Evolutionary conservation across 148 eudicot genomes (phyloP).

Genomic region (Vaccinium corymbosum): DNA sequence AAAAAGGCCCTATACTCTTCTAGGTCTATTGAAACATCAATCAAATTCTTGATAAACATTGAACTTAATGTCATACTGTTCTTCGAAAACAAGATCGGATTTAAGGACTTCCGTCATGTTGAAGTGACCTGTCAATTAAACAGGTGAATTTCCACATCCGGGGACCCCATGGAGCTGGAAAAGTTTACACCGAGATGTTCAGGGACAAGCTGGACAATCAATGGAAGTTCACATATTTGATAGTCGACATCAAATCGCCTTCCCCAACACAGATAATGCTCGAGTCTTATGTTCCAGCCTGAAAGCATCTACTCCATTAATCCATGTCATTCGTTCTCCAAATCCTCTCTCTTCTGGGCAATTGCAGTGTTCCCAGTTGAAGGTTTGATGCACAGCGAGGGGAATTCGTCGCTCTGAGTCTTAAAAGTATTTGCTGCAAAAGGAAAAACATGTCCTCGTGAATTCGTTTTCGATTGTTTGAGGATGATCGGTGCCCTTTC

Average conservation of each 20-base stretch:
- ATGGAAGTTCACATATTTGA: slow-evolving; percentile 13
- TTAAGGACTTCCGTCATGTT: not conserved
- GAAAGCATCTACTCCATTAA: not conserved
- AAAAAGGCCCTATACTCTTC: not conserved
- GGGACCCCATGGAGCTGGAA: slow-evolving; percentile 4
- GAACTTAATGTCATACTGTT: not conserved
- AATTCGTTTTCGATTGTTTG: too few relatives aligned
- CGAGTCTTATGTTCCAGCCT: not conserved
- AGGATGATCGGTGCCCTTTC: too few relatives aligned
- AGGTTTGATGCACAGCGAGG: not conserved
- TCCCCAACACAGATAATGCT: slow-evolving; percentile 1
- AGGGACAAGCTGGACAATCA: not conserved
- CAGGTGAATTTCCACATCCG: not conserved
- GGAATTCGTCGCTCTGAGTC: not conserved
- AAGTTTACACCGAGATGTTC: slow-evolving; percentile 6
- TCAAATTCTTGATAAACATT: not conserved
- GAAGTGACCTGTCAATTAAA: not conserved
- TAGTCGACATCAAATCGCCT: slow-evolving; percentile 5
- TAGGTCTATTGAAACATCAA: not conserved
- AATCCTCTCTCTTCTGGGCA: not conserved
- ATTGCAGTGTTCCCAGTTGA: not conserved
- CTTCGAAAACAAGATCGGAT: not conserved
- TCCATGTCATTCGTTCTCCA: not conserved
- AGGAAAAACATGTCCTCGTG: too few relatives aligned
- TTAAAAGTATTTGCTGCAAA: not conserved